phyloP scores from a whole-genome alignment of 2,329 filamentous ascomycete species.

The Cytospora piceae region DNA sequence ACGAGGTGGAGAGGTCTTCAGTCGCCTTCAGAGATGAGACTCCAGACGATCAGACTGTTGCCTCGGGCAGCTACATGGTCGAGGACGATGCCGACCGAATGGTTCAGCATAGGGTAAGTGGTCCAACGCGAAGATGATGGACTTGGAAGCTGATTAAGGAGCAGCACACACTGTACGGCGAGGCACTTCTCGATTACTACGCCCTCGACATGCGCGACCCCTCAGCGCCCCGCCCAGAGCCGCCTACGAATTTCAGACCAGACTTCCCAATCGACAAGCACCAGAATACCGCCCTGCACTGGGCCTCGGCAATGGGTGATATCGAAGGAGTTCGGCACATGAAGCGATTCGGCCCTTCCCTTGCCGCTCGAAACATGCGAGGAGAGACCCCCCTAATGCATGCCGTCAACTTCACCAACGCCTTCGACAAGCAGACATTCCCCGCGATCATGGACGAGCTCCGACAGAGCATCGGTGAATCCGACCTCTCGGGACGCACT shows the following conservation, averaged over 20 bases:
- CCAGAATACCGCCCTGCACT: constrained; percentile 90
- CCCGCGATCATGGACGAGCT: constrained; percentile 82
- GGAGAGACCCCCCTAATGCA: constrained; percentile 94
- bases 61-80: constrained; percentile 81
- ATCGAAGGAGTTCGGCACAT: constrained; percentile 88
- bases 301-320: constrained; percentile 97
- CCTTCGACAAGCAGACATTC: constrained; percentile 91
- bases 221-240: constrained; percentile 72
- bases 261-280: constrained; percentile 94
- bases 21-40: constrained; percentile 62
- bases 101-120: constrained; percentile 47
- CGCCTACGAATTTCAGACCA: constrained; percentile 83
- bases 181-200: constrained; percentile 95
- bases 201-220: constrained; percentile 82
- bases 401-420: constrained; percentile 94
- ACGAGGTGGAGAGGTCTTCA: constrained; percentile 62
- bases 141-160: constrained; percentile 63
- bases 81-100: constrained; percentile 77
- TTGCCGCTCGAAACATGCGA: constrained; percentile 70
- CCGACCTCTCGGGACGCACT: constrained; percentile 81
- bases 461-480: constrained; percentile 76
- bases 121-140: not conserved
- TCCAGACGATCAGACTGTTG: constrained; percentile 80
- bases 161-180: constrained; percentile 87
- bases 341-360: constrained; percentile 76